Conservation (phyloP, 345 rosid genomes). For the Mercurialis annua region DNA sequence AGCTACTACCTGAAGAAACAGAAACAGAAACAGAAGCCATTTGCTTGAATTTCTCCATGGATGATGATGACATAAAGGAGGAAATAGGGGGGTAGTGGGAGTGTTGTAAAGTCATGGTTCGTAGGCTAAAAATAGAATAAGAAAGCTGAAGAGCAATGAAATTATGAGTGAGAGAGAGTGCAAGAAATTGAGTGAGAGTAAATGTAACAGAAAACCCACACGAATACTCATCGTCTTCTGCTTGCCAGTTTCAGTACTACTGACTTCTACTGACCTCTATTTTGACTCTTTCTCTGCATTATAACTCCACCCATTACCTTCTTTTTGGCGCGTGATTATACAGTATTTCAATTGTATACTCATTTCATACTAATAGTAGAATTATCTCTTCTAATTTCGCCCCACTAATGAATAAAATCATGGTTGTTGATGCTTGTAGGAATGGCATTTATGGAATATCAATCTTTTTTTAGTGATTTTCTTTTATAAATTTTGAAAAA, state of each 20-base stretch:
- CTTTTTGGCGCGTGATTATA: conserved; percentile 11
- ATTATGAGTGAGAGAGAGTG: background rate
- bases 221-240: conserved; percentile 15
- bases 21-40: conserved; percentile 17
- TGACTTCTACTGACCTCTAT: conserved; percentile 28
- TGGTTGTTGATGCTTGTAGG: too few species aligned
- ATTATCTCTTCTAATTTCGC: too few species aligned
- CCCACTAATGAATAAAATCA: too few species aligned
- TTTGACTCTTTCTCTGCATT: conserved; percentile 27
- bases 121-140: conserved; percentile 27
- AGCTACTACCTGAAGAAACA: too few species aligned
- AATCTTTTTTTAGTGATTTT: too few species aligned
- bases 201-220: conserved; percentile 32
- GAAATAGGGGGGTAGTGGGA: conserved; percentile 20
- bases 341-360: too few species aligned
- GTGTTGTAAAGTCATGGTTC: conserved; percentile 34
- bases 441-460: too few species aligned
- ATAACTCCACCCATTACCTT: background rate
- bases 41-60: conserved; percentile 26
- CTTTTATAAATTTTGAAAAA: too few species aligned
- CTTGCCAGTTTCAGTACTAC: conserved; percentile 23
- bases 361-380: too few species aligned
- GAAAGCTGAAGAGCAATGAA: conserved; percentile 14
- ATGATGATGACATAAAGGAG: conserved; percentile 11
- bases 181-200: background rate